Base-by-base conservation (phyloP, 2,329 filamentous ascomycete species). In the Venturia carpophila region DNA sequence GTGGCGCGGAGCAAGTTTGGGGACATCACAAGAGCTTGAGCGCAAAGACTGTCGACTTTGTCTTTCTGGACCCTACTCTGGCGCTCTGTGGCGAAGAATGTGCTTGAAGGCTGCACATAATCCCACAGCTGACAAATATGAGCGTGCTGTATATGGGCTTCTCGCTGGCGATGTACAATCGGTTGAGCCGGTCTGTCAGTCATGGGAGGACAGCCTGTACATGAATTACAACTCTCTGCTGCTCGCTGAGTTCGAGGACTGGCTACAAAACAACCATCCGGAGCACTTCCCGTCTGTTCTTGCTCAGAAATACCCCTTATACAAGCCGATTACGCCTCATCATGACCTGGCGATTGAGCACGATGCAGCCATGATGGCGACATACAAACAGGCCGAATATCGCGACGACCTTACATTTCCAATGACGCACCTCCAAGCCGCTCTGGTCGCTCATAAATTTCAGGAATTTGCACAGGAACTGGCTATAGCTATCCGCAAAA, bases 131-230 rank as follows among this genome's bases (percentile, higher is more conserved):
- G 87, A 90, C 70, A 84, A 89, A 63, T 93, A 92, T 71, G 92
- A 99, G 76, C 85, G 87, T 65, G 94, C 93, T 21, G 91, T 96
- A 0, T 97, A 96, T 73, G 93, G 91, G 37, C 78, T 97, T 15
- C 81, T 99, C n/a, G 88, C 89, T 52, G 94, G 94, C 62, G 91
- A 97, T 72, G 83, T 92, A 62, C 78, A 84, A 45, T 90, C 88
- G 63, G 90, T 95, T 13, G 86, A 90, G 71, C 84, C 85, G 68
- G 86, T 93, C 47, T 92, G 90, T 73, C 82, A 84, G 62, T 86
- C 83, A 27, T 95, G 92, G 88, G 91, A 96, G 69, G 93, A 97
- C 71, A 86, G 88, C 70, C 81, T 97, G 21, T 96, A 94, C 74
- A 87, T 88, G 43, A 87, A 92, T 73, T 94, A 94, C 79, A 97